Evolutionary conservation across 306 rosid genomes (phyloP).

Genomic region (Corylus americana): DNA sequence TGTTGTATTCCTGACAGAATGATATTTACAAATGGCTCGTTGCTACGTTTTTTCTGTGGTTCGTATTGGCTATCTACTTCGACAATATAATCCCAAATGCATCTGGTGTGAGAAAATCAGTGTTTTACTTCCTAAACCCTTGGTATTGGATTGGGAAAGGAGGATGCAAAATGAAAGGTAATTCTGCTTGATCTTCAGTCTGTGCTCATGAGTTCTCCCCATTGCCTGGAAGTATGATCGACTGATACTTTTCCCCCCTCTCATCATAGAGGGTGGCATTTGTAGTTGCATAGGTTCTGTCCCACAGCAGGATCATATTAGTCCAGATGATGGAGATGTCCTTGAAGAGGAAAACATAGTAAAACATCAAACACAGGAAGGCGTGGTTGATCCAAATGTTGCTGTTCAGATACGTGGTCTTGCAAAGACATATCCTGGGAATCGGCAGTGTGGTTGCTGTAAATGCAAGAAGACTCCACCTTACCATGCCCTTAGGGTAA

Average conservation of each 20-base stretch:
- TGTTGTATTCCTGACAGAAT: slow-evolving; percentile 53
- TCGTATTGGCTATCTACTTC: slow-evolving; percentile 78
- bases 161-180: slow-evolving; percentile 76
- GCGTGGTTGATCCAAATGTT: slow-evolving; percentile 47
- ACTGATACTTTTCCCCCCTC: slow-evolving; percentile 17
- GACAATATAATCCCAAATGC: slow-evolving; percentile 85
- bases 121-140: slow-evolving; percentile 68
- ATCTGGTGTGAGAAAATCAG: slow-evolving; percentile 80
- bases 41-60: slow-evolving; percentile 77
- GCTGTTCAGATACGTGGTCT: slow-evolving; percentile 90
- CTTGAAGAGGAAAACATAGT: slow-evolving; percentile 76
- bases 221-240: slow-evolving; percentile 7
- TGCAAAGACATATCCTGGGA: slow-evolving; percentile 72
- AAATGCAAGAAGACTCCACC: slow-evolving; percentile 54
- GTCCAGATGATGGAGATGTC: slow-evolving; percentile 86
- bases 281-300: slow-evolving; percentile 64
- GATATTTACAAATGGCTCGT: slow-evolving; percentile 66
- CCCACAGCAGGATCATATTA: slow-evolving; percentile 46
- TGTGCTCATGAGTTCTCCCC: slow-evolving; percentile 22
- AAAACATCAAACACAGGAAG: slow-evolving; percentile 47
- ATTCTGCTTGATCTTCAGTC: slow-evolving; percentile 16
- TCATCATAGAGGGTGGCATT: slow-evolving; percentile 66
- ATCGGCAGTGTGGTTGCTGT: slow-evolving; percentile 47
- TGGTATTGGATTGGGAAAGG: slow-evolving; percentile 75
- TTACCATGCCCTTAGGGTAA: slow-evolving; percentile 78